Conservation (phyloP, 345 rosid genomes). For the Populus simonii region DNA sequence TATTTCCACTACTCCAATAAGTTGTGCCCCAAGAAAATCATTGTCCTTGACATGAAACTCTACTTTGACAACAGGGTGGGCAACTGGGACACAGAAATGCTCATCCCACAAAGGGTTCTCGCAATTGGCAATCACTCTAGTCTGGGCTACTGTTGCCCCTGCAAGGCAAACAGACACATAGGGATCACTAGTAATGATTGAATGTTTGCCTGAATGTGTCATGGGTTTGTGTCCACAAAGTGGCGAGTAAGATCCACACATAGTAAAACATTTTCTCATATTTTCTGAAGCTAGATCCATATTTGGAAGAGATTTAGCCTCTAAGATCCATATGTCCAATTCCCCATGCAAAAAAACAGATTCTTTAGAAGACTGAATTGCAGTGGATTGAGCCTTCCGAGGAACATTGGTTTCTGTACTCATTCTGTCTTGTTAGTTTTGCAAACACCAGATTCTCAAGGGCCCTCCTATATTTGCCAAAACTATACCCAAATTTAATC, state of each 20-base stretch:
- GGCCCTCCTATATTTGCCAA: constrained; percentile 1
- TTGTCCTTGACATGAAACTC: constrained; percentile 72
- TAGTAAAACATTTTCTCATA: constrained; percentile 44
- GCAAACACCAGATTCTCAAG: constrained; percentile 10
- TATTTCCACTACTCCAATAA: constrained; percentile 55
- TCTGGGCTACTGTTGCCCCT: constrained; percentile 66
- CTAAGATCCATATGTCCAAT: constrained; percentile 52
- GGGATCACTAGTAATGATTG: constrained; percentile 60
- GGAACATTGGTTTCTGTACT: constrained; percentile 5
- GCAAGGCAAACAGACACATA: constrained; percentile 60
- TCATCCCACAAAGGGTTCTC: constrained; percentile 75
- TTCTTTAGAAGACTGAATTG: constrained; percentile 13
- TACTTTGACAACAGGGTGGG: constrained; percentile 49
- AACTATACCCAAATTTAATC: not conserved
- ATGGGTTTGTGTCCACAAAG: constrained; percentile 12
- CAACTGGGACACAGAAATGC: constrained; percentile 52
- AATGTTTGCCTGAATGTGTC: constrained; percentile 28
- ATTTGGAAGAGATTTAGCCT: constrained; percentile 66
- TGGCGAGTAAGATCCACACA: constrained; percentile 34
- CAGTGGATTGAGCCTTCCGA: not conserved
- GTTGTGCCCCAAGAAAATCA: constrained; percentile 63
- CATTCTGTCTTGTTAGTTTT: constrained; percentile 25
- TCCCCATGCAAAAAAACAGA: constrained; percentile 54
- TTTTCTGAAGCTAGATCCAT: constrained; percentile 64
- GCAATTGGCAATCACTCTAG: constrained; percentile 53